Percentiles rank a stretch among this genome's conserved stretches.
Conservation (phyloP, 2,329 filamentous ascomycete genomes). For the Onygenales sp. region DNA sequence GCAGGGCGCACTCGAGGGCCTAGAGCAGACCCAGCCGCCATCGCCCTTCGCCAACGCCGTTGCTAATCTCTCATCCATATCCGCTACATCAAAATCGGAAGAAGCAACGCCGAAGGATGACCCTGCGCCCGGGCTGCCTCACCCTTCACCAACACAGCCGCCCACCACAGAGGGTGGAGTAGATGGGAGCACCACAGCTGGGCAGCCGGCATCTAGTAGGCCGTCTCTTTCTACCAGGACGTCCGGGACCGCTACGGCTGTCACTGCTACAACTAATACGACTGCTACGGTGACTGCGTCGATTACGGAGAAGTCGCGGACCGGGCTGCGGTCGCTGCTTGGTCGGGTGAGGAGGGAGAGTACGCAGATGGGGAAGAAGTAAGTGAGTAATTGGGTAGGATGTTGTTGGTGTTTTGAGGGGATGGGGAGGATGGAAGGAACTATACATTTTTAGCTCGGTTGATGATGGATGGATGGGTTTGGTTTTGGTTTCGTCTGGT, state of each 20-base stretch:
- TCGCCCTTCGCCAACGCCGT: no score
- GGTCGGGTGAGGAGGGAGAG: slow-evolving; percentile 1
- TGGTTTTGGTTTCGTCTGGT: no score
- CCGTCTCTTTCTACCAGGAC: background rate
- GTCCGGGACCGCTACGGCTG: background rate
- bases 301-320: background rate
- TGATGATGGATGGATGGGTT: no score
- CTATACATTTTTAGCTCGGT: background rate
- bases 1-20: slow-evolving; percentile 8
- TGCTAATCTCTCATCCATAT: no score
- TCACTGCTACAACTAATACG: background rate
- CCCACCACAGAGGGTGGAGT: no score
- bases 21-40: no score
- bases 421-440: background rate
- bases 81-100: no score
- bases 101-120: no score
- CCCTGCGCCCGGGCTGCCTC: no score
- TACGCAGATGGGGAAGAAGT: background rate
- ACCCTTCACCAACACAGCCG: no score
- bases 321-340: background rate
- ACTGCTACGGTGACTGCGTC: background rate
- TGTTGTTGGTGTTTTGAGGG: background rate
- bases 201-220: background rate
- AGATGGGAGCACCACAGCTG: no score
- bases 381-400: background rate